These are phyloP conservation scores for Sutorius australiensis DNA, from an alignment of 768 basidiomycete species.

Conservation along the genomic window DNA sequence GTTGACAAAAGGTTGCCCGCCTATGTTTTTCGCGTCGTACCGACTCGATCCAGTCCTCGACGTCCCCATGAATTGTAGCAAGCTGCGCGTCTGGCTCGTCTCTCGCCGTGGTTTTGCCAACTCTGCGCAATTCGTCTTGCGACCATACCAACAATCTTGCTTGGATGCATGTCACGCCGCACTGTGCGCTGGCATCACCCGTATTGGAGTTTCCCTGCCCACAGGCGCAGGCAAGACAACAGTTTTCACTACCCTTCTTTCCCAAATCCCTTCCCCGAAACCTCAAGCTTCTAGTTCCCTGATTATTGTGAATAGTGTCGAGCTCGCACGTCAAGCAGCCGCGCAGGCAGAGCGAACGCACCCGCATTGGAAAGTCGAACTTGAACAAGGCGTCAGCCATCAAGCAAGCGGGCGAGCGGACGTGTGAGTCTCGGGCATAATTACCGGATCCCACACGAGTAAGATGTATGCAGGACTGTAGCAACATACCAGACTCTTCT, in stretches of 20 bases:
- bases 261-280: constrained; percentile 49
- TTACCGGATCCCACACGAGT: background rate
- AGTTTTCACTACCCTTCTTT: constrained; percentile 81
- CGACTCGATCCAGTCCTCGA: background rate
- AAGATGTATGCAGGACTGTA: constrained; percentile 53
- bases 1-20: background rate
- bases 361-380: constrained; percentile 78
- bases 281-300: constrained; percentile 56
- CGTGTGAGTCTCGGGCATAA: constrained; percentile 46
- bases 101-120: constrained; percentile 8
- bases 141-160: constrained; percentile 89
- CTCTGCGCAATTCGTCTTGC: constrained; percentile 36
- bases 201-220: constrained; percentile 81
- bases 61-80: background rate
- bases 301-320: constrained; percentile 85
- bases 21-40: background rate
- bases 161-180: constrained; percentile 74
- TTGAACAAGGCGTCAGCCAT: constrained; percentile 82
- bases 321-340: constrained; percentile 86
- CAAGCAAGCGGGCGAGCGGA: constrained; percentile 78
- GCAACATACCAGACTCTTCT: constrained; percentile 87
- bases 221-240: constrained; percentile 90
- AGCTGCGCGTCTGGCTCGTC: background rate
- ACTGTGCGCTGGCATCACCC: constrained; percentile 58
- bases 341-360: constrained; percentile 61